Conservation (phyloP, 345 rosid species). For the Eucalyptus leucophloia region DNA sequence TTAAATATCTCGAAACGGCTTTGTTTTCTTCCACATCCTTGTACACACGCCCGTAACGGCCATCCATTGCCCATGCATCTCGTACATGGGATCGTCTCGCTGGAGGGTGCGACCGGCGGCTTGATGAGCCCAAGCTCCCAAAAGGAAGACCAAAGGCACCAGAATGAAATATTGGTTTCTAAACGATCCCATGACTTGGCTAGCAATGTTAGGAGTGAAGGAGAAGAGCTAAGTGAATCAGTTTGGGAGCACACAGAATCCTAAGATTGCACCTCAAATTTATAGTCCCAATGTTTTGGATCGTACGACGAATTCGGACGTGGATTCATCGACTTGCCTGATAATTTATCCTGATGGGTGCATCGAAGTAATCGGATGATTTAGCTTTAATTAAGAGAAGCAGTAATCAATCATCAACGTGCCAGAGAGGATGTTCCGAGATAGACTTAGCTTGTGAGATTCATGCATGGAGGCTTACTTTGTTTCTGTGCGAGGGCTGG, state of each 20-base stretch:
- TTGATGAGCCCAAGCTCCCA: background rate
- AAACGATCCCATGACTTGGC: background rate
- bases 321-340: background rate
- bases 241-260: background rate
- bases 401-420: background rate
- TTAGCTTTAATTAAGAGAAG: background rate
- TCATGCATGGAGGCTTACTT: background rate
- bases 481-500: background rate
- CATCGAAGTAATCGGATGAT: background rate
- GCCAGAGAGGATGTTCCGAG: background rate
- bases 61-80: conserved; percentile 23
- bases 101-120: conserved; percentile 1
- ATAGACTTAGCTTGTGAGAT: background rate
- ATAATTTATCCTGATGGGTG: background rate
- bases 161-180: background rate
- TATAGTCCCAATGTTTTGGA: background rate
- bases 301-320: background rate
- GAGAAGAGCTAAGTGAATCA: background rate
- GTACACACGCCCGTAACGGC: conserved; percentile 10
- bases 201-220: background rate
- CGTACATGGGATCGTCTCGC: background rate
- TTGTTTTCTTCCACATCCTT: conserved; percentile 10
- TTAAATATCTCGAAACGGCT: conserved; percentile 24
- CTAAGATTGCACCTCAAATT: background rate
- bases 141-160: background rate